A percentile compares a stretch with the other conserved stretches of the same genome.
Conservation (phyloP, 352 stramenopile genomes). For the Poterioochromonas sp. region DNA sequence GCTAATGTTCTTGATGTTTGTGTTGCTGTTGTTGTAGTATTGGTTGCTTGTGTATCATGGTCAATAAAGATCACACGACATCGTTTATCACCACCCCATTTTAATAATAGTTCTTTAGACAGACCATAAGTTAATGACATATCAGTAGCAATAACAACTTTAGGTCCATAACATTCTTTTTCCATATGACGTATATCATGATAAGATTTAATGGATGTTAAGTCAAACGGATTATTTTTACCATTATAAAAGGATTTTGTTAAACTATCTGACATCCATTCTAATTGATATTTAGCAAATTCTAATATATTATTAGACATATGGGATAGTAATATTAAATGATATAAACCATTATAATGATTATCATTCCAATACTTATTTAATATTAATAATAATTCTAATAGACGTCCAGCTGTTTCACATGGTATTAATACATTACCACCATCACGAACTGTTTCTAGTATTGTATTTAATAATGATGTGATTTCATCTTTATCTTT, state of each 20-base stretch:
- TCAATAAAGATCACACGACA: constrained; percentile 22
- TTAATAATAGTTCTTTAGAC: constrained; percentile 19
- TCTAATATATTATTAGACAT: constrained; percentile 18
- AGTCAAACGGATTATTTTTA: constrained; percentile 25
- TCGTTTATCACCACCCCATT: constrained; percentile 18
- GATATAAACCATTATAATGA: constrained; percentile 23
- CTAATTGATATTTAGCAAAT: neutral
- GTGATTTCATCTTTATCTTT: neutral
- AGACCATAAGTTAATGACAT: neutral
- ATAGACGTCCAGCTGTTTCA: constrained; percentile 21
- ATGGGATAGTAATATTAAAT: constrained; percentile 5
- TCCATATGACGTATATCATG: neutral
- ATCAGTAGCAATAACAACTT: constrained; percentile 23
- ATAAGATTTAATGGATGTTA: neutral
- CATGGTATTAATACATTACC: constrained; percentile 30
- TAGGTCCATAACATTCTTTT: neutral
- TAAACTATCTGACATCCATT: constrained; percentile 20
- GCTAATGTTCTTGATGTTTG: no score
- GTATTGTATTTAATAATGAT: neutral
- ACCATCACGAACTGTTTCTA: neutral
- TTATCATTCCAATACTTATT: constrained; percentile 8
- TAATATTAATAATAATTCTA: neutral
- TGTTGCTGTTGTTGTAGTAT: no score
- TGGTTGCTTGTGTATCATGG: neutral
- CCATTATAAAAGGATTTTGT: constrained; percentile 9